Evolutionary conservation across 2,329 filamentous ascomycete species (phyloP), one percentile per base, ranked within the genome.

Genomic region (Fusarium stilboides): DNA sequence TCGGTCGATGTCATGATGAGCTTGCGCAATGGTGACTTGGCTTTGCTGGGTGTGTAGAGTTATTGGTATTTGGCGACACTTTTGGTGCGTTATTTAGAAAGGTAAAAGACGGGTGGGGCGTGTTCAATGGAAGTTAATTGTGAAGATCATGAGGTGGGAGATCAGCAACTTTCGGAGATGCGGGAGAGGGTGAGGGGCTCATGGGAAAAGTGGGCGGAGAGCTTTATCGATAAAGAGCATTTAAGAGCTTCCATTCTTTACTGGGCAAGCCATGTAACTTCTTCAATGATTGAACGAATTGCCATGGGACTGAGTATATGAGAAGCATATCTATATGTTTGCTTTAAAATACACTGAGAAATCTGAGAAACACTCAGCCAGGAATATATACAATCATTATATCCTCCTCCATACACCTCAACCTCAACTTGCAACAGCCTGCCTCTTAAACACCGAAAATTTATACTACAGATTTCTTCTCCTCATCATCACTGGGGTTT

Each of bases 81-180:
- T 9, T 19, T 31, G 13, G 5, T 17, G 24, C 14, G 46, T 5
- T 20, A 28, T 46, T 17, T 33, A 20, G 17, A 31, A 20, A 9
- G 8, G 19, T 7, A 34, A 15, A 8, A 13, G 31, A 34, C 31
- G 26, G 24, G 13, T 37, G 31, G 19, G 37, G 17, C 22, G 26
- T 6, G 26, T 6, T 44, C 24, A 56, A 62, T 67, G 31, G 37
- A 17, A 67, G 51, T n/a, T 13, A n/a, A 33, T 15, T 31, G 17
- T 52, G 36, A 45, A 61, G 50, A 65, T 69, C 60, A 69, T 61
- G 60, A 65, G 51, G 45, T 44, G 34, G 47, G 55, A 57, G 65
- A 57, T 69, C 66, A 68, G 65, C 42, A 66, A 68, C 64, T 68
- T 68, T 59, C 54, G 64, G 64, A 64, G 36, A 65, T 36, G 60